A percentile compares a stretch with the other conserved stretches of the same genome.
Evolutionary conservation across 805 yeast species (phyloP).

Genomic region (Cyberlindnera japonica): DNA sequence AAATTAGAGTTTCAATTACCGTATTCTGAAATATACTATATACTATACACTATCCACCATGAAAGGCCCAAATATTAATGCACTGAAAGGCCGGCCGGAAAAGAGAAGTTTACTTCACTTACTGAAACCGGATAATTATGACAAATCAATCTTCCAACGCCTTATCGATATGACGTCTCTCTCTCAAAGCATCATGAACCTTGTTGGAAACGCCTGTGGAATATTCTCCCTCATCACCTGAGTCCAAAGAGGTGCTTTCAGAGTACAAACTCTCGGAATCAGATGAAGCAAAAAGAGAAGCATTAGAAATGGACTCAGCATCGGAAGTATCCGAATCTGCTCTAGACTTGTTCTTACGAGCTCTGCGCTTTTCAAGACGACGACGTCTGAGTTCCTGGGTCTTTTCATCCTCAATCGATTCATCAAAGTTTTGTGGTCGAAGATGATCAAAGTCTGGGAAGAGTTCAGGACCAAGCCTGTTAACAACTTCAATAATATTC

Average conservation of each 20-base stretch:
- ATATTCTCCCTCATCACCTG: slow-evolving; percentile 10
- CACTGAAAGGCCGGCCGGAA: too few relatives aligned
- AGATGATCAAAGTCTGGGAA: slow-evolving; percentile 76
- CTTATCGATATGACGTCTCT: slow-evolving; percentile 21
- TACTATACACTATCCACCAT: too few relatives aligned
- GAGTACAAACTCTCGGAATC: slow-evolving; percentile 29
- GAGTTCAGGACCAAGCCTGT: slow-evolving; percentile 76
- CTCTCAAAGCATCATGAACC: slow-evolving; percentile 28
- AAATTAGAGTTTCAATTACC: too few relatives aligned
- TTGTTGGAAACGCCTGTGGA: slow-evolving; percentile 25
- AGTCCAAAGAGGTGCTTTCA: slow-evolving; percentile 25
- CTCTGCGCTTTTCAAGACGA: slow-evolving; percentile 30
- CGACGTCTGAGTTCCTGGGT: slow-evolving; percentile 36
- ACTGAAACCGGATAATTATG: too few relatives aligned
- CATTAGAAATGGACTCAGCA: slow-evolving; percentile 40
- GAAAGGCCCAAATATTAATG: too few relatives aligned
- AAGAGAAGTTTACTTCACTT: too few relatives aligned
- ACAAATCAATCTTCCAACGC: background rate
- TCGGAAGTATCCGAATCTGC: slow-evolving; percentile 31
- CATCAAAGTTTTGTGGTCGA: slow-evolving; percentile 27
- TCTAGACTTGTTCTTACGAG: slow-evolving; percentile 17
- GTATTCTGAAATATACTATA: too few relatives aligned
- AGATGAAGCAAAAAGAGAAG: slow-evolving; percentile 41
- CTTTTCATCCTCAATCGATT: slow-evolving; percentile 33
- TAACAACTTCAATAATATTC: slow-evolving; percentile 76